Conservation (phyloP, 106 monocot species). For the Allium sativum region DNA sequence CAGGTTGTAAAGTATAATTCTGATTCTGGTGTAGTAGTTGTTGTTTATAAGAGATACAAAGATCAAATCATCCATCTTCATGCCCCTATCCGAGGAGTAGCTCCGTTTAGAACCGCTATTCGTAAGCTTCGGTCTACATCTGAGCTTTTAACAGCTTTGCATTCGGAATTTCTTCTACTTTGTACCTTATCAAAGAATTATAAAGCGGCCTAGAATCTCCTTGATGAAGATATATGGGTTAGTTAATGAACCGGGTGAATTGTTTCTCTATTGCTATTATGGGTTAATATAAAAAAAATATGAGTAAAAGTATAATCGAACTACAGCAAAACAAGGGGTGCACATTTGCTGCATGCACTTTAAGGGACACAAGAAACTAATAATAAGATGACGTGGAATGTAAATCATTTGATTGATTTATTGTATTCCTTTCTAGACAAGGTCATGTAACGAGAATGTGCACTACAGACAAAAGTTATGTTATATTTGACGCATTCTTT, state of each 20-base stretch:
- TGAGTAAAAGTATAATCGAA: background rate
- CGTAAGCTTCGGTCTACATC: slow-evolving; percentile 61
- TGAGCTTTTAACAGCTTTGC: slow-evolving; percentile 74
- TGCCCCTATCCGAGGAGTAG: slow-evolving; percentile 61
- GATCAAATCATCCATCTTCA: slow-evolving; percentile 68
- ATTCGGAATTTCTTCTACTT: slow-evolving; percentile 84
- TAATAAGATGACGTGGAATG: no score
- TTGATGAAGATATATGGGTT: slow-evolving; percentile 63
- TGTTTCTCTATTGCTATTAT: slow-evolving; percentile 94
- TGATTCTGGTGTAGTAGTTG: slow-evolving; percentile 39
- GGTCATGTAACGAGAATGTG: no score
- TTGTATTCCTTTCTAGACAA: no score
- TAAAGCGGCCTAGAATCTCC: slow-evolving; percentile 53
- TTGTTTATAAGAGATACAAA: slow-evolving; percentile 77
- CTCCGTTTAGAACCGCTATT: slow-evolving; percentile 67
- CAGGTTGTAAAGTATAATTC: background rate
- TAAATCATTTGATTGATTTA: no score
- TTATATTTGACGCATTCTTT: no score
- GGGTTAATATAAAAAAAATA: slow-evolving; percentile 47
- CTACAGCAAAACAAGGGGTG: background rate
- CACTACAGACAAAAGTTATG: no score
- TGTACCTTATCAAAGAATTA: slow-evolving; percentile 80
- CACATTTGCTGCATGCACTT: background rate
- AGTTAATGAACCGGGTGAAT: slow-evolving; percentile 77
- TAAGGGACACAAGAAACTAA: no score